A percentile compares a stretch with the other conserved stretches of the same genome.
phyloP scores from a whole-genome alignment of 2,329 filamentous ascomycete species.

The Talaromyces islandicus region DNA sequence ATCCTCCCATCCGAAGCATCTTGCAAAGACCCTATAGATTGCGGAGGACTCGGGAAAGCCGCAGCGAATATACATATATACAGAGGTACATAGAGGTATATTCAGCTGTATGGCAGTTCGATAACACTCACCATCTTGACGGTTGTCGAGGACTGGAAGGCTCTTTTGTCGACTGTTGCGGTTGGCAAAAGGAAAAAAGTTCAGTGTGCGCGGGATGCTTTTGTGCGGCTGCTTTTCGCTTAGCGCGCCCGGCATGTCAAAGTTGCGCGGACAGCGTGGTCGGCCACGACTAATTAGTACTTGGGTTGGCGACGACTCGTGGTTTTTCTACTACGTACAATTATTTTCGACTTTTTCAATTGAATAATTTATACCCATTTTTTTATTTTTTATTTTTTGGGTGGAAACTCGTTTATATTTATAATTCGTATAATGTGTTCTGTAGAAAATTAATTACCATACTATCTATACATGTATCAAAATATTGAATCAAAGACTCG shows the following conservation, averaged over 20 bases:
- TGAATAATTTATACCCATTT: too few relatives aligned
- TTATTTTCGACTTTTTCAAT: too few relatives aligned
- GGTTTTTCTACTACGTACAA: too few relatives aligned
- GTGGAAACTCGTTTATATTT: too few relatives aligned
- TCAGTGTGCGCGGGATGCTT: constrained; percentile 27
- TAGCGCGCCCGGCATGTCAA: constrained; percentile 34
- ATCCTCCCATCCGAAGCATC: constrained; percentile 81
- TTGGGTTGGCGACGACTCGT: constrained; percentile 9
- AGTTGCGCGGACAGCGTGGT: constrained; percentile 22
- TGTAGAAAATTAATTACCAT: background rate
- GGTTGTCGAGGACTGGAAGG: constrained; percentile 28
- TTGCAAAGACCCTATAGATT: constrained; percentile 72
- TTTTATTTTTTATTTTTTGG: too few relatives aligned
- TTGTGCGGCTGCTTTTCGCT: constrained; percentile 41
- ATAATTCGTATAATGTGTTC: too few relatives aligned
- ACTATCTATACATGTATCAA: background rate
- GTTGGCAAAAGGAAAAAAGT: constrained; percentile 18
- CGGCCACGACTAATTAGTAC: constrained; percentile 28
- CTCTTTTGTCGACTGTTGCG: constrained; percentile 32
- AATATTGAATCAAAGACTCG: background rate
- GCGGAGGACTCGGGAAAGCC: constrained; percentile 11
- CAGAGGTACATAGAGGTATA: background rate
- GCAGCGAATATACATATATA: background rate
- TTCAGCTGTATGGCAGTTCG: constrained; percentile 22
- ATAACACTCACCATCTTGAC: constrained; percentile 41